Evolutionary conservation across 345 rosid genomes (phyloP).

Genomic region (Eucalyptus marginata): DNA sequence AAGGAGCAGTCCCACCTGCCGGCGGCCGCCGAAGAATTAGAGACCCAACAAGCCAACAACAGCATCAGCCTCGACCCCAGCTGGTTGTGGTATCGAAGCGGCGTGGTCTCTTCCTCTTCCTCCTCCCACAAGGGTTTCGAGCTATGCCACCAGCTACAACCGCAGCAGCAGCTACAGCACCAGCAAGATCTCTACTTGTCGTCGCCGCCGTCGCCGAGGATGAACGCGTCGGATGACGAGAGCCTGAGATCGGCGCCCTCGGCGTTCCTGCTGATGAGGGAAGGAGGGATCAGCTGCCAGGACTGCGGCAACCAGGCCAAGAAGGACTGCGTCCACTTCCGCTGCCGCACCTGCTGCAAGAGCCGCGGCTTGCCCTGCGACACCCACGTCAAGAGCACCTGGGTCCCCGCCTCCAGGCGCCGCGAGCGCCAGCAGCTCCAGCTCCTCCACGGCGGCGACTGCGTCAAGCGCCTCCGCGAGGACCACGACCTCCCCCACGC

Average conservation of each 20-base stretch:
- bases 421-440: conserved; percentile 42
- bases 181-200: background rate
- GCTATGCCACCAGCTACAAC: background rate
- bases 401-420: conserved; percentile 79
- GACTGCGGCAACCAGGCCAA: conserved; percentile 92
- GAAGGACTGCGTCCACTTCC: conserved; percentile 66
- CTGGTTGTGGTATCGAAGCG: background rate
- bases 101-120: background rate
- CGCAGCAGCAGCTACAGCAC: background rate
- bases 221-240: conserved; percentile 14
- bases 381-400: conserved; percentile 79
- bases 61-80: background rate
- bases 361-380: conserved; percentile 71
- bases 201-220: background rate
- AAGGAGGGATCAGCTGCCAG: conserved; percentile 43
- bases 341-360: conserved; percentile 82
- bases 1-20: background rate
- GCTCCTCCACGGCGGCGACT: background rate
- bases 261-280: conserved; percentile 16
- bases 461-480: conserved; percentile 40
- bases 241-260: conserved; percentile 31
- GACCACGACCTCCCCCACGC: conserved; percentile 34
- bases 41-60: background rate
- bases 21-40: background rate
- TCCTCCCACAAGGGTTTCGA: background rate